A percentile compares a stretch with the other conserved stretches of the same genome.
phyloP scores from a whole-genome alignment of 306 rosid genomes.

The Dalbergia cultrata region DNA sequence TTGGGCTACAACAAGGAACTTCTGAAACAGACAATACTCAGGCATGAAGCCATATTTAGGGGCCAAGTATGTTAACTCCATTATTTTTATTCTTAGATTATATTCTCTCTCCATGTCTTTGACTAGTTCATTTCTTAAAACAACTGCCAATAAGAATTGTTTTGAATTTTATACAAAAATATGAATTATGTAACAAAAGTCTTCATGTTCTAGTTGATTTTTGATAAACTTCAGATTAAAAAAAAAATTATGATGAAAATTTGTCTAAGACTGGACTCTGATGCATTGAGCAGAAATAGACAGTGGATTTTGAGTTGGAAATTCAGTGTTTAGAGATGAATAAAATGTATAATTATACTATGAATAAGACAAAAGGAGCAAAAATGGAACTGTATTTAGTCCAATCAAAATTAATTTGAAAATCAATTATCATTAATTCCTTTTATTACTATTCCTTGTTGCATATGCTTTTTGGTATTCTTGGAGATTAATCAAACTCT shows the following conservation, averaged over 20 bases:
- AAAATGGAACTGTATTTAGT: slow-evolving; percentile 25
- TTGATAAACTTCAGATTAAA: neutral
- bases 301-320: slow-evolving; percentile 1
- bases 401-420: neutral
- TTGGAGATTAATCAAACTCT: slow-evolving; percentile 24
- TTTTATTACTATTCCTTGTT: slow-evolving; percentile 11
- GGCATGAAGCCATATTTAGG: slow-evolving; percentile 63
- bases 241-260: neutral
- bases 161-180: neutral
- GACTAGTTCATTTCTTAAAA: neutral
- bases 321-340: neutral
- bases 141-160: neutral
- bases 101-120: neutral
- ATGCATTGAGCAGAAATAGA: slow-evolving; percentile 27
- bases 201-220: neutral
- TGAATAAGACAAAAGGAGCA: neutral
- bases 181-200: neutral
- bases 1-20: slow-evolving; percentile 50
- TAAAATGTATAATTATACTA: slow-evolving; percentile 1
- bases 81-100: slow-evolving; percentile 7
- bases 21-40: slow-evolving; percentile 62
- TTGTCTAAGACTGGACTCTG: slow-evolving; percentile 3
- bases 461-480: slow-evolving; percentile 29
- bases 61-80: slow-evolving; percentile 56
- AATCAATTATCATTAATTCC: neutral